Evolutionary conservation across 352 stramenopile species (phyloP), one percentile per base, ranked within the genome.

Genomic region (Peronosclerospora sorghi): DNA sequence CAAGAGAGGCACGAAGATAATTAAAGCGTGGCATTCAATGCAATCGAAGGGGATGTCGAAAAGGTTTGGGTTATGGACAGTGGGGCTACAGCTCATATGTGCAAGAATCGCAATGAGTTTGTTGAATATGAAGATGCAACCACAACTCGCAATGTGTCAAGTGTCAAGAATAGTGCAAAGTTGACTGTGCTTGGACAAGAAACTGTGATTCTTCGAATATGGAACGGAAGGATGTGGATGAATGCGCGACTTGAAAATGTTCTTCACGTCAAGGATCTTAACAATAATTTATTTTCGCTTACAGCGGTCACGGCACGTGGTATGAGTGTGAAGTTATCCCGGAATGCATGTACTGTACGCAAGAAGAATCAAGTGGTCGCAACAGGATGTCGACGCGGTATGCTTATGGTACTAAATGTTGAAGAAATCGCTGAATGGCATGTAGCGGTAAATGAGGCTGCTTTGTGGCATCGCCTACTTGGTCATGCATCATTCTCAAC

Each of bases 31-130:
- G 21, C 21, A 26, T 26, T 7, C 21, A 26, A 26, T 6, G 21
- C 21, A 26, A 26, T 26, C 21, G 21, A 26, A 6, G 21, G 6
- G 6, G 6, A 6, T 6, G 3, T 6, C 6, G 21, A 26, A 7
- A 6, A 26, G 21, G 17, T 8, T n/a, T 36, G 30, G 30, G 8
- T 36, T 19, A 36, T 36, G 30, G 30, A 36, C 13, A 19, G 30
- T 7, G 30, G 30, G 2, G 30, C 30, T n/a, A 19, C 30, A 2
- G 30, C 30, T 9, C 30, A 36, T n/a, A 36, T 36, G 30, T 36
- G 30, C 30, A 36, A 36, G 30, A n/a, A 36, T 7, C 30, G 30
- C 1, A n/a, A 36, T 10, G 51, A 43, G 14, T 46, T 36, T 27
- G 45, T n/a, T 23, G 8, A 36, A 2, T 36, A 36, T 17, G n/a